Conservation (phyloP, 345 rosid species). For the Stellera chamaejasme region DNA sequence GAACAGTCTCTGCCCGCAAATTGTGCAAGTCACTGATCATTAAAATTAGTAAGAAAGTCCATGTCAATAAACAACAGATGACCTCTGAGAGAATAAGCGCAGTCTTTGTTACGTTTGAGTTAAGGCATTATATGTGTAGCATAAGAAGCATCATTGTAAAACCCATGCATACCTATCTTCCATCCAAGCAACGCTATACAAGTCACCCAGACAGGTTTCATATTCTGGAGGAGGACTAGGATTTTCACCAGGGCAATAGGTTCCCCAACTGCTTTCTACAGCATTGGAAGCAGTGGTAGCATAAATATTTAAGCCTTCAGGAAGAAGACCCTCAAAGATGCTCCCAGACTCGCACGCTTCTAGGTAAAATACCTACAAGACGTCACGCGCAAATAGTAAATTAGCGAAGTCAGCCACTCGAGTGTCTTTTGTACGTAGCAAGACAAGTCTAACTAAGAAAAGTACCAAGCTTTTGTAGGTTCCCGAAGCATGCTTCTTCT, state of each 20-base stretch:
- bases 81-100: too few relatives aligned
- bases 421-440: not conserved
- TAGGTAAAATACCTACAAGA: slow-evolving; percentile 83
- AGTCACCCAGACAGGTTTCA: slow-evolving; percentile 95
- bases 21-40: slow-evolving; percentile 78
- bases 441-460: not conserved
- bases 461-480: slow-evolving; percentile 78
- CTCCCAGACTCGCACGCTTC: slow-evolving; percentile 99
- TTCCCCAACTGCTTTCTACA: slow-evolving; percentile 95
- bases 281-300: slow-evolving; percentile 96
- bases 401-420: slow-evolving; percentile 1
- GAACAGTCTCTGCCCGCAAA: slow-evolving; percentile 66
- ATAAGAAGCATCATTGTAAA: not conserved
- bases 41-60: too few relatives aligned
- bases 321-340: slow-evolving; percentile 97
- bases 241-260: slow-evolving; percentile 91
- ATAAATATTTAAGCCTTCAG: slow-evolving; percentile 79
- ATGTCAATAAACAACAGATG: too few relatives aligned
- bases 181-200: slow-evolving; percentile 98
- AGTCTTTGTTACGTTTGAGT: too few relatives aligned
- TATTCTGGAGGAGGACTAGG: slow-evolving; percentile 91
- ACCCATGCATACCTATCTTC: slow-evolving; percentile 68
- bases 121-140: too few relatives aligned
- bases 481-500: slow-evolving; percentile 76
- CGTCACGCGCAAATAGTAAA: slow-evolving; percentile 3